Evolutionary conservation across 352 stramenopile genomes (phyloP).

Genomic region (Globisporangium camurandrum): DNA sequence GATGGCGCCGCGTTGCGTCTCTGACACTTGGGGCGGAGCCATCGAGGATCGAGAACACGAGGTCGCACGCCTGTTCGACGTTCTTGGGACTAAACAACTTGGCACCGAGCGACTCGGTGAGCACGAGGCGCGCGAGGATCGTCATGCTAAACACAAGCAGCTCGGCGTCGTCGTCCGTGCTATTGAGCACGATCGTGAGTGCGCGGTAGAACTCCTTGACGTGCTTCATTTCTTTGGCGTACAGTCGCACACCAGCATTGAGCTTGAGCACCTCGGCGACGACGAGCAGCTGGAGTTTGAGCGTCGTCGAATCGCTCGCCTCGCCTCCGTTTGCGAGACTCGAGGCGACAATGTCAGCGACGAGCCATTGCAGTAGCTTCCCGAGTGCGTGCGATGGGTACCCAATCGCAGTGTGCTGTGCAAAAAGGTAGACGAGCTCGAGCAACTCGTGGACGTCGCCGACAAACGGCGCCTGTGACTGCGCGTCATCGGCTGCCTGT

Average conservation of each 20-base stretch:
- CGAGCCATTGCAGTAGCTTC: slow-evolving; percentile 63
- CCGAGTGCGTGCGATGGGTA: slow-evolving; percentile 67
- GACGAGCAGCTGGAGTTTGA: slow-evolving; percentile 67
- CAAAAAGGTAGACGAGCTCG: slow-evolving; percentile 55
- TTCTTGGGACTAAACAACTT: slow-evolving; percentile 84
- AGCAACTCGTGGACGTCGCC: slow-evolving; percentile 21
- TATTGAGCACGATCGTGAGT: slow-evolving; percentile 76
- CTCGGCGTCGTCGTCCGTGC: slow-evolving; percentile 63
- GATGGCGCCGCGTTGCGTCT: too few species aligned
- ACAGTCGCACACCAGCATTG: slow-evolving; percentile 70
- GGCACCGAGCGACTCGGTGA: slow-evolving; percentile 60
- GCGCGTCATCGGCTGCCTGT: slow-evolving; percentile 8
- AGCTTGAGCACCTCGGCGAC: slow-evolving; percentile 57
- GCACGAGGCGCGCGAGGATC: slow-evolving; percentile 64
- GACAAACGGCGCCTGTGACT: slow-evolving; percentile 16
- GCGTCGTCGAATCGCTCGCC: slow-evolving; percentile 30
- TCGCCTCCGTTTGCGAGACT: slow-evolving; percentile 35
- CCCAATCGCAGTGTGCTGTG: slow-evolving; percentile 38
- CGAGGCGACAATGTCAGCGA: slow-evolving; percentile 31
- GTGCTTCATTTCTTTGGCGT: slow-evolving; percentile 68
- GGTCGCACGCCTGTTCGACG: slow-evolving; percentile 58
- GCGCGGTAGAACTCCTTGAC: slow-evolving; percentile 78
- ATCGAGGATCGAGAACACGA: slow-evolving; percentile 67
- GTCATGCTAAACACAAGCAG: slow-evolving; percentile 73
- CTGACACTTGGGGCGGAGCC: too few species aligned